These are phyloP conservation scores for Ophiostoma fasciatum DNA, from an alignment of 2,329 filamentous ascomycete genomes.

Conservation along the genomic window DNA sequence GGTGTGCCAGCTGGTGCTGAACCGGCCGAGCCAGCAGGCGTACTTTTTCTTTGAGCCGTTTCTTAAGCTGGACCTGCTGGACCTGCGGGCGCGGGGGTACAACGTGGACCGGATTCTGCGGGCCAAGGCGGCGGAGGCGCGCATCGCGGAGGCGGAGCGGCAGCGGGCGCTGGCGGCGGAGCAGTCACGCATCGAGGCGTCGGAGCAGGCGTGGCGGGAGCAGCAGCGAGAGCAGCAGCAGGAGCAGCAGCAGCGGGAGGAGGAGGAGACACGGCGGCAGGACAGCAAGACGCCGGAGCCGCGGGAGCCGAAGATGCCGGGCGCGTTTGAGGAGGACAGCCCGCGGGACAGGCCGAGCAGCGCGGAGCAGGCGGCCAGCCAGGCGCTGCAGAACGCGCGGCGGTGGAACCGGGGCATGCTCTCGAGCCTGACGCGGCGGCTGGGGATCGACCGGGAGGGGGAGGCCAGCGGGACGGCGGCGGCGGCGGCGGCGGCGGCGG, in stretches of 20 bases:
- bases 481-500: neutral
- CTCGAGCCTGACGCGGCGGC: conserved; percentile 48
- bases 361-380: conserved; percentile 19
- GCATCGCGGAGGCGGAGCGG: conserved; percentile 71
- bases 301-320: conserved; percentile 45
- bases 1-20: conserved; percentile 65
- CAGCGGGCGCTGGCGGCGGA: conserved; percentile 62
- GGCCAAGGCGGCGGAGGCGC: conserved; percentile 73
- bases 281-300: conserved; percentile 23
- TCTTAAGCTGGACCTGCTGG: conserved; percentile 67
- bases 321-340: conserved; percentile 47
- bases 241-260: too few relatives aligned
- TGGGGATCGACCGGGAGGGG: conserved; percentile 44
- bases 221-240: neutral
- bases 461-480: too few relatives aligned
- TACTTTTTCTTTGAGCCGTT: conserved; percentile 86
- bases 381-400: neutral
- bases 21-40: conserved; percentile 73
- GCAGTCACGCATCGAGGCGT: conserved; percentile 47
- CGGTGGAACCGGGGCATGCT: conserved; percentile 38
- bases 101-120: conserved; percentile 91
- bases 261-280: too few relatives aligned
- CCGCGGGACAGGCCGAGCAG: conserved; percentile 41
- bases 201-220: conserved; percentile 31
- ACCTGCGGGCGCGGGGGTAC: conserved; percentile 76